Conservation (phyloP, 768 basidiomycete species). For the Gymnopilus junonius region DNA sequence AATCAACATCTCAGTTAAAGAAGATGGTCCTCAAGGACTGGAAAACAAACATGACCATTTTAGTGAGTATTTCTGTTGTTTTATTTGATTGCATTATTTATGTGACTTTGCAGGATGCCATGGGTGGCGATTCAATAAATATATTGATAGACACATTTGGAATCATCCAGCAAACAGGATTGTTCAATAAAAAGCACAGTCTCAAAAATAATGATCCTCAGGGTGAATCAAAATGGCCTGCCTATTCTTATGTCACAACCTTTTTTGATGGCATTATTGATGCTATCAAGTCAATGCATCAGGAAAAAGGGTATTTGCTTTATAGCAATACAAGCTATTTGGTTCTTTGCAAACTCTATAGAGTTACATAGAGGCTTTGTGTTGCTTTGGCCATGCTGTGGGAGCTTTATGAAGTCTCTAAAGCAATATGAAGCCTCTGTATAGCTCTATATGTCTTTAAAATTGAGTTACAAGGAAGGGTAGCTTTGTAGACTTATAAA, state of each 20-base stretch:
- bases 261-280: constrained; percentile 33
- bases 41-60: not conserved
- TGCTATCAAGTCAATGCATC: constrained; percentile 27
- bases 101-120: not conserved
- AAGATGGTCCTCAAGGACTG: not conserved
- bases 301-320: no score
- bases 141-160: not conserved
- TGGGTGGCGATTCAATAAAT: not conserved
- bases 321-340: no score
- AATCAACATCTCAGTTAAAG: not conserved
- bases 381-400: no score
- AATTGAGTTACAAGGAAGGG: no score
- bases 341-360: no score
- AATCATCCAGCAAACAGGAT: not conserved
- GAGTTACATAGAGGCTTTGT: no score
- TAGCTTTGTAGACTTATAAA: no score
- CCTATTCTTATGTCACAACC: constrained; percentile 23
- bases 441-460: no score
- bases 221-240: constrained; percentile 20
- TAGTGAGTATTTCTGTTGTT: not conserved
- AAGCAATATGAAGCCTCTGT: no score
- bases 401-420: no score
- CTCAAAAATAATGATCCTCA: not conserved
- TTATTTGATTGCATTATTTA: not conserved
- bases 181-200: not conserved